phyloP scores from a whole-genome alignment of 2,329 filamentous ascomycete species.

The Diaporthe amygdali region DNA sequence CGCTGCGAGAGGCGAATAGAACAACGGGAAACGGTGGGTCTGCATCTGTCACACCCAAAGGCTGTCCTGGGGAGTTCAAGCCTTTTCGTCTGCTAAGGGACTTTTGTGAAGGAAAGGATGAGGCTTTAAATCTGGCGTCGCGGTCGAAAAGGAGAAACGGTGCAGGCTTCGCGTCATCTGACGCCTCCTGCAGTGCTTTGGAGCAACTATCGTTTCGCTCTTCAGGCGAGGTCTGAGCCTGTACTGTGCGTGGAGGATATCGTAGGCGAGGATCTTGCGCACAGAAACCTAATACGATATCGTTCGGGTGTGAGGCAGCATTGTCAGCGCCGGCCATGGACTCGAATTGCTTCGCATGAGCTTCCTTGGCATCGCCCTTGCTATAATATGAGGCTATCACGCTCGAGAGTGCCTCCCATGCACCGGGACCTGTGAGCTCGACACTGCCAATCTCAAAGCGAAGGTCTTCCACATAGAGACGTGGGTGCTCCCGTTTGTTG shows the following conservation, averaged over 20 bases:
- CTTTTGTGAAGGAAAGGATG: constrained; percentile 75
- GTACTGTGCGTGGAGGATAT: constrained; percentile 70
- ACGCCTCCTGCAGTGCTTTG: constrained; percentile 30
- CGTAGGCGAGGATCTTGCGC: constrained; percentile 80
- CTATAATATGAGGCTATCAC: constrained; percentile 63
- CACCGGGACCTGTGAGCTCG: constrained; percentile 68
- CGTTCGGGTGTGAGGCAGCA: constrained; percentile 70
- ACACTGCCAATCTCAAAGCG: constrained; percentile 71
- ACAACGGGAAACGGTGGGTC: constrained; percentile 83
- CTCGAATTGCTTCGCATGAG: constrained; percentile 54
- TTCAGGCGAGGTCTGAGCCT: constrained; percentile 36
- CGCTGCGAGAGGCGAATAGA: constrained; percentile 64
- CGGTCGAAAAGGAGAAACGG: constrained; percentile 71
- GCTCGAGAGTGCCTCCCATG: constrained; percentile 77
- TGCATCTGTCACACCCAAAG: constrained; percentile 58
- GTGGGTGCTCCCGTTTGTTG: constrained; percentile 64
- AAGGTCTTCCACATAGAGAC: constrained; percentile 69
- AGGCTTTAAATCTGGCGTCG: constrained; percentile 67
- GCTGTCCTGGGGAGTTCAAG: constrained; percentile 64
- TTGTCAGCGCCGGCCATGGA: constrained; percentile 67
- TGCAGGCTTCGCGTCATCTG: constrained; percentile 28
- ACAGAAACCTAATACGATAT: constrained; percentile 74
- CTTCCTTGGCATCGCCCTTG: constrained; percentile 37
- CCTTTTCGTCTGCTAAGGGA: constrained; percentile 79
- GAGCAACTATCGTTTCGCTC: background rate